Conservation (phyloP, 2,329 filamentous ascomycete genomes). For the Metarhizium album region DNA sequence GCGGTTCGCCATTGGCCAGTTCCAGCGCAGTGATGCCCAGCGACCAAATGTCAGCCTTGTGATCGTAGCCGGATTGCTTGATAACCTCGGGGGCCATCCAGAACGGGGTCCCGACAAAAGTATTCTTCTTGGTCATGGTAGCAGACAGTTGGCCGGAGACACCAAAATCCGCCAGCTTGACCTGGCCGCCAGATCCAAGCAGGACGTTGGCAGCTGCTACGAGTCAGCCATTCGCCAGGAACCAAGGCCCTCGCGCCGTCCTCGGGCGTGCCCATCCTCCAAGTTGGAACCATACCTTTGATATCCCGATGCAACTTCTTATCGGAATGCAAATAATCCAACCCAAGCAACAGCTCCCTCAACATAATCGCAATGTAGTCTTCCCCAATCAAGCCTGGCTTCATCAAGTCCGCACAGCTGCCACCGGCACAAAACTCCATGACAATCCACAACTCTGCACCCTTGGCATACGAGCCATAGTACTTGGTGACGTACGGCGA, state of each 20-base stretch:
- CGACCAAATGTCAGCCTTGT: conserved; percentile 97
- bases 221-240: neutral
- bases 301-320: conserved; percentile 96
- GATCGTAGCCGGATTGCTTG: conserved; percentile 94
- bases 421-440: conserved; percentile 99
- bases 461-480: conserved; percentile 92
- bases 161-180: conserved; percentile 94
- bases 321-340: conserved; percentile 89
- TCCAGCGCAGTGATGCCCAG: conserved; percentile 90
- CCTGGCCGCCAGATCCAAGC: conserved; percentile 80
- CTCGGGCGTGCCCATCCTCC: neutral
- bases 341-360: conserved; percentile 73
- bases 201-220: conserved; percentile 78
- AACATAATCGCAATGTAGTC: conserved; percentile 97
- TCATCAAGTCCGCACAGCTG: conserved; percentile 92
- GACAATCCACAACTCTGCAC: conserved; percentile 95
- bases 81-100: conserved; percentile 99
- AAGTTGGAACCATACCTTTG: conserved; percentile 52
- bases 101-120: conserved; percentile 94
- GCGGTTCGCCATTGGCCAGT: conserved; percentile 82
- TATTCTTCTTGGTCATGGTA: conserved; percentile 99
- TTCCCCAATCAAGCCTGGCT: conserved; percentile 81
- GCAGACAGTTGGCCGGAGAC: conserved; percentile 93
- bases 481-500: conserved; percentile 97
- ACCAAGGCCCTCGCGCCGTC: neutral